A percentile compares a stretch with the other conserved stretches of the same genome.
These are phyloP conservation scores for Neurospora hispaniola DNA, from an alignment of 495 filamentous ascomycete species.

Conservation along the genomic window DNA sequence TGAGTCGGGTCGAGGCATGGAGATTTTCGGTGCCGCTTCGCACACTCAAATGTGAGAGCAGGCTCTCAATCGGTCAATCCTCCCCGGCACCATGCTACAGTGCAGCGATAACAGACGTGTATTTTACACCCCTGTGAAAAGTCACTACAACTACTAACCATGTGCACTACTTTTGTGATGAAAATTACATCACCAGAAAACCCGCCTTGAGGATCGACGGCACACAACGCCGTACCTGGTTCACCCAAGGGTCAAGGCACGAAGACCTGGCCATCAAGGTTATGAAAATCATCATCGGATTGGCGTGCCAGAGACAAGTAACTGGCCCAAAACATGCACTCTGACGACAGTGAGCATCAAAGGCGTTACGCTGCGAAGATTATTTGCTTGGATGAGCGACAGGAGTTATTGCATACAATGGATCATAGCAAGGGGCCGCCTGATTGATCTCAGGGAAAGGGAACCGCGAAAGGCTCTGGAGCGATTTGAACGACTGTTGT, in stretches of 20 bases:
- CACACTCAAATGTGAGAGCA: not conserved
- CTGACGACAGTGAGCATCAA: not conserved
- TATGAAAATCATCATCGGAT: not conserved
- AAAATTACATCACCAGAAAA: not conserved
- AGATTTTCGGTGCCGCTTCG: not conserved
- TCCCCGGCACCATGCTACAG: not conserved
- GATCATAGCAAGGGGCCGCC: not conserved
- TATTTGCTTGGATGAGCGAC: not conserved
- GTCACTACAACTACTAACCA: too few relatives aligned
- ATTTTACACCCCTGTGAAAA: not conserved
- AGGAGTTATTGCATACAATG: not conserved
- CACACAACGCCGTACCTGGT: not conserved
- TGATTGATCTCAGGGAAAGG: not conserved
- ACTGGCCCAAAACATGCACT: not conserved
- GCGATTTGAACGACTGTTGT: not conserved
- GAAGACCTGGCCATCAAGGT: not conserved
- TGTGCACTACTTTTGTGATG: not conserved
- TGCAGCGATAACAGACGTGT: not conserved
- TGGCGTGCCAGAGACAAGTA: not conserved
- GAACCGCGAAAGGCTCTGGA: not conserved
- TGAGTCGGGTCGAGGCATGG: not conserved
- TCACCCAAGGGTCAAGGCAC: not conserved
- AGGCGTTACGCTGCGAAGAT: not conserved
- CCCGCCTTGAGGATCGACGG: not conserved
- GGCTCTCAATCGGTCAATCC: not conserved